Evolutionary conservation across 2,329 filamentous ascomycete genomes (phyloP).

Genomic region (Calonectria henricotiae): DNA sequence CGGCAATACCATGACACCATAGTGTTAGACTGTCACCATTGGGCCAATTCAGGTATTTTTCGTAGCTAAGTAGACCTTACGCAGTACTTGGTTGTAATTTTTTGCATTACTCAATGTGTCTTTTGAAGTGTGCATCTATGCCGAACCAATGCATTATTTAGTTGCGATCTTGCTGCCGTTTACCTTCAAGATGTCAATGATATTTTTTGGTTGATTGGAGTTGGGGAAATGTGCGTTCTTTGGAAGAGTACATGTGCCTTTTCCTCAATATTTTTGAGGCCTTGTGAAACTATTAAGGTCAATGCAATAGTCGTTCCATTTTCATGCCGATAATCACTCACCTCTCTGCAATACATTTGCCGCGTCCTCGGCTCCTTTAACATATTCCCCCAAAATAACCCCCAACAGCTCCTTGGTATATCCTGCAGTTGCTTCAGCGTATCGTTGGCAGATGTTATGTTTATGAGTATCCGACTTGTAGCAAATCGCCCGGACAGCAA

Average conservation of each 20-base stretch:
- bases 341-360: not conserved
- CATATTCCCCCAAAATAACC: not conserved
- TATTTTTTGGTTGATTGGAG: not conserved
- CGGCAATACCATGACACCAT: not conserved
- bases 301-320: not conserved
- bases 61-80: not conserved
- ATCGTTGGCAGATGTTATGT: constrained; percentile 15
- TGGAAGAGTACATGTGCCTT: not conserved
- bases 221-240: not conserved
- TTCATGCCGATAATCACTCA: not conserved
- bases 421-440: constrained; percentile 1
- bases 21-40: not conserved
- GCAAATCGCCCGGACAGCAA: constrained; percentile 1
- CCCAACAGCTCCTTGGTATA: not conserved
- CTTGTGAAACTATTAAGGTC: not conserved
- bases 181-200: not conserved
- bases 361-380: not conserved
- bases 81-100: not conserved
- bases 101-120: not conserved
- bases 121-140: not conserved
- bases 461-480: constrained; percentile 12
- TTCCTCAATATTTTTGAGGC: not conserved
- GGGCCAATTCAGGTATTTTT: not conserved
- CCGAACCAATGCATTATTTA: not conserved
- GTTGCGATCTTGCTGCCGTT: not conserved